These are phyloP conservation scores for Mercurialis annua DNA, from an alignment of 345 rosid species.

Conservation along the genomic window DNA sequence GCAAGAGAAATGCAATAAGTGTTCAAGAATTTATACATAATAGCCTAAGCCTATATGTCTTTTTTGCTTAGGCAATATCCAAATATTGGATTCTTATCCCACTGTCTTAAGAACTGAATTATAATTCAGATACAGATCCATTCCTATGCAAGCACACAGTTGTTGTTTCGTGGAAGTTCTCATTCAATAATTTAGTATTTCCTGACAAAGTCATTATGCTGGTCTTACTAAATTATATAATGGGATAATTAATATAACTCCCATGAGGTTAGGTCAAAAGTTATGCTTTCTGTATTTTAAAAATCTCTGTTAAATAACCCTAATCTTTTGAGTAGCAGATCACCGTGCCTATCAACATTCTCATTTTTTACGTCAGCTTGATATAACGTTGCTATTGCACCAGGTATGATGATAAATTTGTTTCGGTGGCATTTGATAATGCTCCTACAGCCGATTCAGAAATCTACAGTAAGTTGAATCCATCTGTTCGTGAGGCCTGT, in stretches of 20 bases:
- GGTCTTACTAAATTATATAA: neutral
- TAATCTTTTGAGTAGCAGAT: constrained; percentile 1
- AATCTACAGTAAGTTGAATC: constrained; percentile 60
- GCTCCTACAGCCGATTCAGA: constrained; percentile 93
- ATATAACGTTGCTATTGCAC: constrained; percentile 20
- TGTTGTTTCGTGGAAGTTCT: neutral
- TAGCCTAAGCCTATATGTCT: too few relatives aligned
- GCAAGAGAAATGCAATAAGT: too few relatives aligned
- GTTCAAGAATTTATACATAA: too few relatives aligned
- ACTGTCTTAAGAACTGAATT: too few relatives aligned
- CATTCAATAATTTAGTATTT: neutral
- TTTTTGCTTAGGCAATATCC: too few relatives aligned
- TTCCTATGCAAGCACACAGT: neutral
- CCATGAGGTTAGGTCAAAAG: too few relatives aligned
- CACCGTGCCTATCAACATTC: constrained; percentile 10
- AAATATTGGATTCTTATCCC: too few relatives aligned
- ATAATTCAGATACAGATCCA: too few relatives aligned
- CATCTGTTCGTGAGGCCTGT: constrained; percentile 65
- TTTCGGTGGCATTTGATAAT: constrained; percentile 66
- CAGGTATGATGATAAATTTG: constrained; percentile 83
- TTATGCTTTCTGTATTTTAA: too few relatives aligned
- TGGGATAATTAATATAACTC: too few relatives aligned
- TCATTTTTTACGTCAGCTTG: constrained; percentile 11
- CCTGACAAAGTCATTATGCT: neutral
- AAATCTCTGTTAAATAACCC: too few relatives aligned